A percentile compares a stretch with the other conserved stretches of the same genome.
phyloP scores from a whole-genome alignment of 2,329 filamentous ascomycete species.

The Pseudopithomyces maydicus region DNA sequence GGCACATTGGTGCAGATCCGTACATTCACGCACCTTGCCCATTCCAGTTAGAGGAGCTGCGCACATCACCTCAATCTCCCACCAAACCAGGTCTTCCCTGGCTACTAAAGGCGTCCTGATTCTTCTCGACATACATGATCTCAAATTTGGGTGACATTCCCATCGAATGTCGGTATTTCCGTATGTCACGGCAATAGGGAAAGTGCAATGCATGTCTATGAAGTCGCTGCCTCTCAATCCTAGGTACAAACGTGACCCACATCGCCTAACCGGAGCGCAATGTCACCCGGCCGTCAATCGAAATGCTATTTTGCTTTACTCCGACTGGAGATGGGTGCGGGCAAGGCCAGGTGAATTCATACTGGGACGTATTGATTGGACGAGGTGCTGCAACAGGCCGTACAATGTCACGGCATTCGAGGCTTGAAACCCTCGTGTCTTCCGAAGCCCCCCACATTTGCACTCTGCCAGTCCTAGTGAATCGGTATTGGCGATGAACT shows the following conservation, averaged over 20 bases:
- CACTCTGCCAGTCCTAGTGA: background rate
- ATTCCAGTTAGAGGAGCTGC: background rate
- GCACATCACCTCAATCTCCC: background rate
- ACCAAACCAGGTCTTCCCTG: no score
- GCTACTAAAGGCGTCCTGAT: no score
- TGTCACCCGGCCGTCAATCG: no score
- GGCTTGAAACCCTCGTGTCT: background rate
- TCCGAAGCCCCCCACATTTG: background rate
- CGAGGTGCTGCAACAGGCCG: background rate
- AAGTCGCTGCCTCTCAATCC: no score
- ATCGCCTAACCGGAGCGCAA: no score
- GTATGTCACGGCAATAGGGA: no score
- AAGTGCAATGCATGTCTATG: no score
- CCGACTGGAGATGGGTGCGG: background rate
- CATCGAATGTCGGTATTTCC: no score
- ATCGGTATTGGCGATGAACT: background rate
- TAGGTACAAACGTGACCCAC: no score
- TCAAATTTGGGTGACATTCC: no score
- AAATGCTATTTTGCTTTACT: no score
- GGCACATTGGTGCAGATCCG: background rate
- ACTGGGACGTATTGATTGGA: background rate
- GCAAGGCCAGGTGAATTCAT: background rate
- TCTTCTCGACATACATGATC: no score
- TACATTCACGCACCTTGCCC: background rate
- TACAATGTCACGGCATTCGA: background rate